Conservation (phyloP, 768 basidiomycete species). For the Pilatotrama ljubarskyi region DNA sequence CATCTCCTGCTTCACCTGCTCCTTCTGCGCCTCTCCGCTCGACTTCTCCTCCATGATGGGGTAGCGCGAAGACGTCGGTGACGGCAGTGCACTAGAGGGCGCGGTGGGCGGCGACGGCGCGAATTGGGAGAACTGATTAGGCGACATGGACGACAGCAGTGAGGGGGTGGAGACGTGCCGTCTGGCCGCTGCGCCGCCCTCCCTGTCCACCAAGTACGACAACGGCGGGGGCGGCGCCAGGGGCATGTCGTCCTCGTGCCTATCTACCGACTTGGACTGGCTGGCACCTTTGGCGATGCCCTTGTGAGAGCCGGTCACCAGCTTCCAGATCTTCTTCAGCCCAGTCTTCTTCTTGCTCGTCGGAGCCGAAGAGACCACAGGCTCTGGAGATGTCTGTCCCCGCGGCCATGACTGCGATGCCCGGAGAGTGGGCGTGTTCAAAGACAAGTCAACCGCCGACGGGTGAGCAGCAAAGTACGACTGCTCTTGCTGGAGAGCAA, state of each 20-base stretch:
- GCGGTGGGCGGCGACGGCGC: constrained; percentile 76
- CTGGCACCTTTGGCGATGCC: constrained; percentile 43
- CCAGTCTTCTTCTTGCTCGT: constrained; percentile 69
- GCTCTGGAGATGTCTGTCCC: constrained; percentile 14
- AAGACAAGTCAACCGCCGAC: constrained; percentile 29
- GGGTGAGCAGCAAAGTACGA: constrained; percentile 26
- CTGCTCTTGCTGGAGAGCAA: constrained; percentile 74
- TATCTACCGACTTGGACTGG: constrained; percentile 42
- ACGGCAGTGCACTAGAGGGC: constrained; percentile 73
- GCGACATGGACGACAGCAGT: constrained; percentile 57
- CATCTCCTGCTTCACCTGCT: constrained; percentile 40
- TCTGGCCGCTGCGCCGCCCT: constrained; percentile 45
- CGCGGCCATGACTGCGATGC: constrained; percentile 27
- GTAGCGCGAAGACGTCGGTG: constrained; percentile 71
- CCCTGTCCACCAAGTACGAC: constrained; percentile 74
- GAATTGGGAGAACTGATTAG: constrained; percentile 54
- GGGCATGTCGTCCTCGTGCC: constrained; percentile 68
- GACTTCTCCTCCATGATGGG: constrained; percentile 56
- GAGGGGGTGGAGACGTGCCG: constrained; percentile 74
- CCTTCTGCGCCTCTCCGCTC: constrained; percentile 43
- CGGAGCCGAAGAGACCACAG: constrained; percentile 7
- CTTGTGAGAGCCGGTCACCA: constrained; percentile 59
- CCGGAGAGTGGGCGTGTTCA: constrained; percentile 31
- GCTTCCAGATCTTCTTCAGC: constrained; percentile 78
- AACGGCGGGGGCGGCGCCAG: constrained; percentile 90